These are phyloP conservation scores for Ophiostoma fasciatum DNA, from an alignment of 2,329 filamentous ascomycete genomes.

Conservation along the genomic window DNA sequence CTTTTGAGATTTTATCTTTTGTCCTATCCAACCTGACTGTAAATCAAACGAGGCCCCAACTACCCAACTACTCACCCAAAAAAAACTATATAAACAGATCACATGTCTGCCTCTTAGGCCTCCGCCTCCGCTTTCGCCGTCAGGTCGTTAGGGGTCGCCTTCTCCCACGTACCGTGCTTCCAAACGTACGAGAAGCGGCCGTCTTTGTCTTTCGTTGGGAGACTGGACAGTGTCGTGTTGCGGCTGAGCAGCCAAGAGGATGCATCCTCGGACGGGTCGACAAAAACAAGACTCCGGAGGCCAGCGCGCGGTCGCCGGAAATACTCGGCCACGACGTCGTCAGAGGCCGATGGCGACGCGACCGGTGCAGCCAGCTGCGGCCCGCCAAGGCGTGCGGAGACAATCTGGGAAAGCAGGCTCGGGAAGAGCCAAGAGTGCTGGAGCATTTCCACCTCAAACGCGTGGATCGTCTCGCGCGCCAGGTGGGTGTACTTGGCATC, in stretches of 20 bases:
- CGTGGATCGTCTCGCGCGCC: conserved; percentile 60
- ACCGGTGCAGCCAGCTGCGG: conserved; percentile 18
- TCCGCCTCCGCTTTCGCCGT: conserved; percentile 4
- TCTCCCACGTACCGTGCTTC: conserved; percentile 11
- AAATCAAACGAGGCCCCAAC: too few relatives aligned
- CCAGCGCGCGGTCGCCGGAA: conserved; percentile 16
- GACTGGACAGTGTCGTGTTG: conserved; percentile 12
- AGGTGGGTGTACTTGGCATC: conserved; percentile 36
- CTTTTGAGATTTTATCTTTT: too few relatives aligned
- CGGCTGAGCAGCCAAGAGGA: conserved; percentile 11
- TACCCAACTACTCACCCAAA: too few relatives aligned
- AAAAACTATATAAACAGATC: too few relatives aligned
- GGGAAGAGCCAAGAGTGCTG: conserved; percentile 90
- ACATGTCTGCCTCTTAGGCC: too few relatives aligned
- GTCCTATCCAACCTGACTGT: too few relatives aligned
- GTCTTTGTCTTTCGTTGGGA: conserved; percentile 1
- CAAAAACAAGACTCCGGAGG: conserved; percentile 15
- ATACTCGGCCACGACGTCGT: conserved; percentile 11
- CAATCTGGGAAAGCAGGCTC: conserved; percentile 60
- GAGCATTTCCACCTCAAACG: conserved; percentile 81
- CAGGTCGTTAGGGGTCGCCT: conserved; percentile 11
- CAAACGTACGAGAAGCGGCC: conserved; percentile 12
- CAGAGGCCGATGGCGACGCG: conserved; percentile 5
- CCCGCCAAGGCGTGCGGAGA: conserved; percentile 58
- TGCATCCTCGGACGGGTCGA: not conserved